These are phyloP conservation scores for Aspergillus sclerotioniger DNA, from an alignment of 495 filamentous ascomycete species.

Conservation along the genomic window DNA sequence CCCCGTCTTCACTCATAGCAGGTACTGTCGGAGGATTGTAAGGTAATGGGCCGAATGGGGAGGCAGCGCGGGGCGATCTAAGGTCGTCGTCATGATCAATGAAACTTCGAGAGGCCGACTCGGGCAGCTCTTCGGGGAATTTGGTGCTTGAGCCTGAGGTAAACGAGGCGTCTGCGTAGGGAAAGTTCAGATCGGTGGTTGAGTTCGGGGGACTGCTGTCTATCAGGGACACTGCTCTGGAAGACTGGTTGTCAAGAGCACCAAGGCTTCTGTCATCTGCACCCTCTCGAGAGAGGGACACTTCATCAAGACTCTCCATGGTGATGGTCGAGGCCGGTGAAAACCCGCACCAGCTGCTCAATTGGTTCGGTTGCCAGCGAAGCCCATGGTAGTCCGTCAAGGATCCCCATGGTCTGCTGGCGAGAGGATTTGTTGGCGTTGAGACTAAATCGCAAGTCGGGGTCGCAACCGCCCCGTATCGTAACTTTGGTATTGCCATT, in stretches of 20 bases:
- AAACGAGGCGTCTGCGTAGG: conserved; percentile 15
- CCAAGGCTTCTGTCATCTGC: conserved; percentile 13
- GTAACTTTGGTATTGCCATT: conserved; percentile 3
- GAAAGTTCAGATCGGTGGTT: conserved; percentile 4
- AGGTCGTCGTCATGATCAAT: conserved; percentile 20
- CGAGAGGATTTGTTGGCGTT: conserved; percentile 2
- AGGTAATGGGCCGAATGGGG: conserved; percentile 23
- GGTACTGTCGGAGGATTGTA: conserved; percentile 26
- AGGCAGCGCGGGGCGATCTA: conserved; percentile 13
- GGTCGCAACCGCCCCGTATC: neutral
- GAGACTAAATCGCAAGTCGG: neutral
- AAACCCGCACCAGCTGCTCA: conserved; percentile 4
- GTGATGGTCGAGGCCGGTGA: neutral
- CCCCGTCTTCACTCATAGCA: conserved; percentile 27
- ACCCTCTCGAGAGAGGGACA: conserved; percentile 21
- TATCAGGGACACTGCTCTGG: conserved; percentile 17
- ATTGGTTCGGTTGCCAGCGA: neutral
- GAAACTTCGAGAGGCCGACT: conserved; percentile 5
- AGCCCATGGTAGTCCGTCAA: conserved; percentile 1
- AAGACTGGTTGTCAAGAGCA: conserved; percentile 14
- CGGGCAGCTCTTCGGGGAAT: conserved; percentile 14
- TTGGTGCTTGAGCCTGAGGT: conserved; percentile 17
- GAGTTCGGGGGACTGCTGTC: conserved; percentile 17
- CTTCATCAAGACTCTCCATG: conserved; percentile 45
- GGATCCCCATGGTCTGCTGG: neutral